Evolutionary conservation across 345 rosid genomes (phyloP).

Genomic region (Rhodamnia rubescens): DNA sequence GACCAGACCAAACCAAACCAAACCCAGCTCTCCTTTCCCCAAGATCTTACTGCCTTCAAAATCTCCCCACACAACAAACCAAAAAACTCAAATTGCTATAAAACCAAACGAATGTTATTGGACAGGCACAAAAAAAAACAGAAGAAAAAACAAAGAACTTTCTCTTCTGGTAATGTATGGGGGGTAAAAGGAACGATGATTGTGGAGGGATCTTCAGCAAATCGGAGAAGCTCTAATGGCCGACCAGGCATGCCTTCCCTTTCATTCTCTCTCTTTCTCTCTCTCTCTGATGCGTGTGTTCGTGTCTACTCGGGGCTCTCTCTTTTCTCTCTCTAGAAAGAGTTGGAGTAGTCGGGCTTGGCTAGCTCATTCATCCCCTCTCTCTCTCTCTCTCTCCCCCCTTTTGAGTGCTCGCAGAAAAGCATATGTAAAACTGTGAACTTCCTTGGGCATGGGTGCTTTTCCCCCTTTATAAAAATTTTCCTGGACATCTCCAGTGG

Average conservation of each 20-base stretch:
- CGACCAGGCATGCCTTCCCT: conserved; percentile 38
- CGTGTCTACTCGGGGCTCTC: neutral
- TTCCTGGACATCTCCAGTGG: neutral
- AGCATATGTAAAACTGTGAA: neutral
- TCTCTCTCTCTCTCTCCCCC: neutral
- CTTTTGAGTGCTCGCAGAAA: neutral
- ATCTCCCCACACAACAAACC: neutral
- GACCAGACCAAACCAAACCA: conserved; percentile 4
- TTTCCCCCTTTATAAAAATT: neutral
- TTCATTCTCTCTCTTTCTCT: conserved; percentile 9
- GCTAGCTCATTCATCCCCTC: neutral
- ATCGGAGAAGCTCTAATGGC: conserved; percentile 30
- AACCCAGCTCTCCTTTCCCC: neutral
- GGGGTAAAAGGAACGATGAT: neutral
- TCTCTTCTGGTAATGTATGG: neutral
- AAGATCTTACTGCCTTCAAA: neutral
- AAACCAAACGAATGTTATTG: neutral
- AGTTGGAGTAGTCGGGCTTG: neutral
- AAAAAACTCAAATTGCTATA: neutral
- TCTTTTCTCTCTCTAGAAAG: neutral
- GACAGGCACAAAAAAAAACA: neutral
- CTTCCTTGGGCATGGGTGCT: neutral
- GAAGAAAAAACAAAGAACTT: no score
- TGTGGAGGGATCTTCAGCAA: neutral
- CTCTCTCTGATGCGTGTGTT: neutral